Percentiles rank a stretch among this genome's conserved stretches.
Evolutionary conservation across 306 rosid genomes (phyloP).

Genomic region (Vicia villosa): DNA sequence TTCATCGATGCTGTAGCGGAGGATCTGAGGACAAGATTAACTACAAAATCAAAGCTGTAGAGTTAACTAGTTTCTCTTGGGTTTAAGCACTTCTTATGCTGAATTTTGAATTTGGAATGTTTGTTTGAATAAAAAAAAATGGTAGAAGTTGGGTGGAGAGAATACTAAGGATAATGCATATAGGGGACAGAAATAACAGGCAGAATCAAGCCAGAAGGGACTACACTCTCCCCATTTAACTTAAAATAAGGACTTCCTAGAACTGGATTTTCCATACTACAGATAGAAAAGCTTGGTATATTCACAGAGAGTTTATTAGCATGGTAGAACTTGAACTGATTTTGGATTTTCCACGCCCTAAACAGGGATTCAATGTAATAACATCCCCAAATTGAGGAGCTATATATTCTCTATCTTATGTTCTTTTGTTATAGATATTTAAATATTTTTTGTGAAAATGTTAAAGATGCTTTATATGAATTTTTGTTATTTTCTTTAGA

Average conservation of each 20-base stretch:
- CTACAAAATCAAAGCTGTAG: constrained; percentile 44
- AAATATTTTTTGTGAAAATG: background rate
- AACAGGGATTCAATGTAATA: background rate
- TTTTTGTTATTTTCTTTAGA: background rate
- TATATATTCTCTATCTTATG: background rate
- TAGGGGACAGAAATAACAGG: background rate
- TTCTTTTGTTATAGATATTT: constrained; percentile 2
- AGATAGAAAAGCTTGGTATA: background rate
- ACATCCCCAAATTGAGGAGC: background rate
- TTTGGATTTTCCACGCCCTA: background rate
- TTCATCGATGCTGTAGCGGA: constrained; percentile 89
- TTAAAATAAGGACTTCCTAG: background rate
- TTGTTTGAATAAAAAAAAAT: constrained; percentile 11
- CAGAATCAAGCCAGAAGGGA: background rate
- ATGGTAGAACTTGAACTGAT: background rate
- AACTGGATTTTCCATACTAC: background rate
- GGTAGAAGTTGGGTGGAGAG: constrained; percentile 14
- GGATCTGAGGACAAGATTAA: constrained; percentile 53
- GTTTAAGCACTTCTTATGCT: background rate
- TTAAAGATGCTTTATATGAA: background rate
- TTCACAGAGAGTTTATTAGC: background rate
- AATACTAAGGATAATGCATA: background rate
- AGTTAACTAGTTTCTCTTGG: constrained; percentile 1
- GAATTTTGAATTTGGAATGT: background rate
- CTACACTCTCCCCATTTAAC: too few relatives aligned